phyloP scores from a whole-genome alignment of 2,329 filamentous ascomycete genomes.

The Colletotrichum theobromicola region DNA sequence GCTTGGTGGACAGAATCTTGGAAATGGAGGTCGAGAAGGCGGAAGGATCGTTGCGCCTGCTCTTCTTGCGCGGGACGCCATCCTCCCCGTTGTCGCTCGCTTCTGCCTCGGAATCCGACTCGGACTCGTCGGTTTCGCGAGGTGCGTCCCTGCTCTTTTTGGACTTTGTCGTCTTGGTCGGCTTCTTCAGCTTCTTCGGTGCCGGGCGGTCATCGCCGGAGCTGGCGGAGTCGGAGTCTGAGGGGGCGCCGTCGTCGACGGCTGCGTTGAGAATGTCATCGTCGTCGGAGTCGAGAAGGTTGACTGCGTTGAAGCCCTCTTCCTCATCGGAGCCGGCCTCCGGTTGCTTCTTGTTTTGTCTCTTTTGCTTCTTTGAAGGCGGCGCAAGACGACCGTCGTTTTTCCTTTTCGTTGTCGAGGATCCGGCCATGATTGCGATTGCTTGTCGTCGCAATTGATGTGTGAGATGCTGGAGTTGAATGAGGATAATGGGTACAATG shows the following conservation, averaged over 20 bases:
- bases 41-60: conserved; percentile 89
- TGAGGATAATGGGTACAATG: background rate
- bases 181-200: conserved; percentile 29
- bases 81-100: conserved; percentile 37
- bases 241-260: conserved; percentile 53
- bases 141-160: conserved; percentile 22
- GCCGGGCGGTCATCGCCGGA: conserved; percentile 36
- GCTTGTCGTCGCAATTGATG: background rate
- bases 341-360: conserved; percentile 56
- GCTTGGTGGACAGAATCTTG: conserved; percentile 90
- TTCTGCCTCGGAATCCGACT: conserved; percentile 32
- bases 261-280: conserved; percentile 60
- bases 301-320: conserved; percentile 54
- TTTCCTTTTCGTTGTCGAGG: conserved; percentile 36
- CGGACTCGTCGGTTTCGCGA: conserved; percentile 30
- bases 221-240: conserved; percentile 40
- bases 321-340: conserved; percentile 51
- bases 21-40: conserved; percentile 93
- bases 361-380: conserved; percentile 54
- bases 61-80: conserved; percentile 48
- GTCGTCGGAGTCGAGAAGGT: conserved; percentile 61
- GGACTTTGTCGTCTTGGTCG: conserved; percentile 21
- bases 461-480: background rate
- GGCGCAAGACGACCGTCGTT: conserved; percentile 37
- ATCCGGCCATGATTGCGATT: conserved; percentile 29